Evolutionary conservation across 352 stramenopile species (phyloP).

Genomic region (Pythium rishiriense): DNA sequence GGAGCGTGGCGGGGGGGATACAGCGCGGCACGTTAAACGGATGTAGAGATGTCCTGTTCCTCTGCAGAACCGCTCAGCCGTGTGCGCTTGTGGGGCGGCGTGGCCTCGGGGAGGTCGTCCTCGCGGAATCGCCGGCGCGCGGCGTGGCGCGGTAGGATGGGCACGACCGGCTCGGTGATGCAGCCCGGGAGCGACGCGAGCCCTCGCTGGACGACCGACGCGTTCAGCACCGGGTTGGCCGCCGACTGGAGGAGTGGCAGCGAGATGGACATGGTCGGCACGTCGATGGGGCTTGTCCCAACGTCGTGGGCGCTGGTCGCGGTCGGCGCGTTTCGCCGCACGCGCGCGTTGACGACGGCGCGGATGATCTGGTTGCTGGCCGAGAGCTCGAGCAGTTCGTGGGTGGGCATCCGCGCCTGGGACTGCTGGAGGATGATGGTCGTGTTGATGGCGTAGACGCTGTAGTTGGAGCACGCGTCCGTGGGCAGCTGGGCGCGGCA

Average conservation of each 20-base stretch:
- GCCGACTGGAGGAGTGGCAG: constrained; percentile 52
- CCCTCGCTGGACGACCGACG: constrained; percentile 67
- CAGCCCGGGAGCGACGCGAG: constrained; percentile 44
- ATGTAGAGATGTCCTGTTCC: constrained; percentile 61
- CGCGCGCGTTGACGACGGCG: constrained; percentile 82
- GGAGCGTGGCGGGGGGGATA: not conserved
- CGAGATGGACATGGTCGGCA: constrained; percentile 38
- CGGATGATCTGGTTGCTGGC: constrained; percentile 87
- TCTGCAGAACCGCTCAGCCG: constrained; percentile 49
- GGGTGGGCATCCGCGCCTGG: constrained; percentile 72
- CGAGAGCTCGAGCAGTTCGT: constrained; percentile 76
- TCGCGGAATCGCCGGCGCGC: constrained; percentile 61
- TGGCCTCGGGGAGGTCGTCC: constrained; percentile 27
- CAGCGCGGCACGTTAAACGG: constrained; percentile 33
- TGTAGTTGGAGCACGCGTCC: constrained; percentile 85
- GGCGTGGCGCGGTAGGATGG: constrained; percentile 67
- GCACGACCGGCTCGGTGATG: constrained; percentile 67
- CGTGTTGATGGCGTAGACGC: constrained; percentile 89
- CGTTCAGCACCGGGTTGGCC: constrained; percentile 74
- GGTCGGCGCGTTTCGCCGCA: constrained; percentile 55
- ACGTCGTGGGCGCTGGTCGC: not conserved
- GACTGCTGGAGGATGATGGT: constrained; percentile 88
- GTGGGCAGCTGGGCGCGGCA: constrained; percentile 81
- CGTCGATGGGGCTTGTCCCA: constrained; percentile 1
- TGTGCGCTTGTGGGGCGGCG: constrained; percentile 55